phyloP scores from a whole-genome alignment of 2,329 filamentous ascomycete genomes.

The Aspergillus vadensis region DNA sequence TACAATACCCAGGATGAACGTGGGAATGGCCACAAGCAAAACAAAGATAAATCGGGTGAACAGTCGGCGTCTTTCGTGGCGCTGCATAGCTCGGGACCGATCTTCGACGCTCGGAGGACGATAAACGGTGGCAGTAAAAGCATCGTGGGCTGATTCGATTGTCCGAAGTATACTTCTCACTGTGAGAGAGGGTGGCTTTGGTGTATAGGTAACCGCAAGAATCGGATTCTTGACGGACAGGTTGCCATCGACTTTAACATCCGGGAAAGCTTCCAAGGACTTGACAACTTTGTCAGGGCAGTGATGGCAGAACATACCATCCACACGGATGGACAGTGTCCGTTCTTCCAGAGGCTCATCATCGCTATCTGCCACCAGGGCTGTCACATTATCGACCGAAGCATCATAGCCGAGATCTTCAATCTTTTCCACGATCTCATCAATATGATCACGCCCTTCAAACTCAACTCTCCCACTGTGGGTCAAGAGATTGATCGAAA shows the following conservation, averaged over 20 bases:
- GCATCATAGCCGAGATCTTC: slow-evolving; percentile 68
- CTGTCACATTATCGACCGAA: slow-evolving; percentile 52
- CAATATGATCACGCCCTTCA: slow-evolving; percentile 47
- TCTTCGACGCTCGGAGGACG: slow-evolving; percentile 84
- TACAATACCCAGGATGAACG: slow-evolving; percentile 83
- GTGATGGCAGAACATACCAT: slow-evolving; percentile 74
- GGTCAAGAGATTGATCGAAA: slow-evolving; percentile 55
- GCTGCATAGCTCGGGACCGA: slow-evolving; percentile 71
- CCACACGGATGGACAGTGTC: slow-evolving; percentile 65
- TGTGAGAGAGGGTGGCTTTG: slow-evolving; percentile 68
- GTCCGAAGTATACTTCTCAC: slow-evolving; percentile 71
- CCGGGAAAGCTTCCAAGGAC: slow-evolving; percentile 50
- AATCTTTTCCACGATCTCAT: slow-evolving; percentile 51
- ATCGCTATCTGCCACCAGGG: slow-evolving; percentile 34
- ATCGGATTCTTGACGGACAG: slow-evolving; percentile 66
- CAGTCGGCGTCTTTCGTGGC: slow-evolving; percentile 68
- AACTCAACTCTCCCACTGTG: slow-evolving; percentile 55
- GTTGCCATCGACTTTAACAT: slow-evolving; percentile 41
- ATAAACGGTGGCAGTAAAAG: slow-evolving; percentile 69
- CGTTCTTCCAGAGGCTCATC: slow-evolving; percentile 42
- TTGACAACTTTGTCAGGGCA: slow-evolving; percentile 58
- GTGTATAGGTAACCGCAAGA: slow-evolving; percentile 70
- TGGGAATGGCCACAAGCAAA: slow-evolving; percentile 71
- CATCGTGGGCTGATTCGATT: slow-evolving; percentile 66
- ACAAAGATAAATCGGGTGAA: slow-evolving; percentile 71